These are phyloP conservation scores for Lepraria neglecta DNA, from an alignment of 495 filamentous ascomycete species.

Conservation along the genomic window DNA sequence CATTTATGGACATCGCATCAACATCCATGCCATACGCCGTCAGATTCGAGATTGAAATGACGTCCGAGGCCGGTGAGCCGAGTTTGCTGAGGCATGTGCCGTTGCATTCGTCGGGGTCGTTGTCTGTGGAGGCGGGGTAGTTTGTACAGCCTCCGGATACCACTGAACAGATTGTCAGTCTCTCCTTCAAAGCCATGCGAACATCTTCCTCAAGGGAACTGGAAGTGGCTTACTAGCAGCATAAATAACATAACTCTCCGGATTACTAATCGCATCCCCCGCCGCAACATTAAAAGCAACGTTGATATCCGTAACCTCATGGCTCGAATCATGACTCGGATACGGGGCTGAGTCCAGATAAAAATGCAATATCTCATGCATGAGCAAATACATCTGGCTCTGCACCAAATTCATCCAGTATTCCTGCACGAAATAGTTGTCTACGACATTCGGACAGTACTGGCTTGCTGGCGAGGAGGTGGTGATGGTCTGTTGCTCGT, in stretches of 20 bases:
- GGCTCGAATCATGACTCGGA: background rate
- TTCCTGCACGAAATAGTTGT: background rate
- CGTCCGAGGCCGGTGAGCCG: background rate
- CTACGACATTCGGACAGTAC: background rate
- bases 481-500: background rate
- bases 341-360: background rate
- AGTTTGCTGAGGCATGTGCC: constrained; percentile 2
- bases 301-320: constrained; percentile 11
- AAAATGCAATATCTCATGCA: constrained; percentile 7
- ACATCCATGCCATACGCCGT: background rate
- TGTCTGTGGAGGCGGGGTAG: background rate
- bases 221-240: background rate
- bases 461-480: background rate
- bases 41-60: background rate
- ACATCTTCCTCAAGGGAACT: no score
- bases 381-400: constrained; percentile 1
- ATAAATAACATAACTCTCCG: constrained; percentile 8
- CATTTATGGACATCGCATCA: background rate
- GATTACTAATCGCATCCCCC: constrained; percentile 3
- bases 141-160: background rate
- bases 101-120: constrained; percentile 4
- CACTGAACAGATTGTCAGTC: background rate
- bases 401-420: background rate
- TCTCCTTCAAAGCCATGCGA: background rate
- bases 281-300: background rate